phyloP scores from a whole-genome alignment of 768 basidiomycete genomes.

The Kwoniella bestiolae region DNA sequence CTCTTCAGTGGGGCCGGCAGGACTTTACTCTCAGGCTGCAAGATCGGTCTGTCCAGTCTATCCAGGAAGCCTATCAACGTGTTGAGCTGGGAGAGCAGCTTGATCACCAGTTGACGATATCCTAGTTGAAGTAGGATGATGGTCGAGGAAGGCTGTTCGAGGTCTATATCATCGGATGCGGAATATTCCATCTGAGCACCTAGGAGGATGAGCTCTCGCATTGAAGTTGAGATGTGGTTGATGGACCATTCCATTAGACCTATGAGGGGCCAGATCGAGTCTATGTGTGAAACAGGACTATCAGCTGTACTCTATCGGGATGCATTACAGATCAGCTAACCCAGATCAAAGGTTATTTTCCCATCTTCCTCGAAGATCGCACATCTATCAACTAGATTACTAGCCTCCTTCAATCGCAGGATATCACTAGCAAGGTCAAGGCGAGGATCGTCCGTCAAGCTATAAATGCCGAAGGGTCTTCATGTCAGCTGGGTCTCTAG shows the following conservation, averaged over 20 bases:
- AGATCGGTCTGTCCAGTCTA: slow-evolving; percentile 35
- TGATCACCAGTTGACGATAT: slow-evolving; percentile 10
- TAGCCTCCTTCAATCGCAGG: slow-evolving; percentile 31
- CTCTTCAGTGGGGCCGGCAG: slow-evolving; percentile 17
- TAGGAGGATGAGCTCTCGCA: slow-evolving; percentile 22
- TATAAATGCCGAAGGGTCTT: slow-evolving; percentile 1
- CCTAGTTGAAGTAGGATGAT: slow-evolving; percentile 20
- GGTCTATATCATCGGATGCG: not conserved
- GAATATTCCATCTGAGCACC: slow-evolving; percentile 17
- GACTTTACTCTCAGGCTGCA: slow-evolving; percentile 27
- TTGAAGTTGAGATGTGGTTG: slow-evolving; percentile 4
- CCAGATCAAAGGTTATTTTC: slow-evolving; percentile 35
- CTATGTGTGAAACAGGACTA: slow-evolving; percentile 3
- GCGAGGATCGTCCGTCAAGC: slow-evolving; percentile 20
- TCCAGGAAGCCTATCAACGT: slow-evolving; percentile 28
- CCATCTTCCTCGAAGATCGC: slow-evolving; percentile 19
- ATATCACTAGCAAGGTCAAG: slow-evolving; percentile 32
- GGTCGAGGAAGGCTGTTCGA: not conserved
- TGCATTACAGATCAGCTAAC: slow-evolving; percentile 18
- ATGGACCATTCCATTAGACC: slow-evolving; percentile 35
- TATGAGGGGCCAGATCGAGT: slow-evolving; percentile 39
- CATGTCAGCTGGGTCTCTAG: too few species aligned
- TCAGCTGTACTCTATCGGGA: slow-evolving; percentile 5
- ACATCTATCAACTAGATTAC: slow-evolving; percentile 29
- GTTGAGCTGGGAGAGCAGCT: slow-evolving; percentile 27